These are phyloP conservation scores for Ophiocordyceps polyrhachis-furcata DNA, from an alignment of 2,329 filamentous ascomycete genomes.

Conservation along the genomic window DNA sequence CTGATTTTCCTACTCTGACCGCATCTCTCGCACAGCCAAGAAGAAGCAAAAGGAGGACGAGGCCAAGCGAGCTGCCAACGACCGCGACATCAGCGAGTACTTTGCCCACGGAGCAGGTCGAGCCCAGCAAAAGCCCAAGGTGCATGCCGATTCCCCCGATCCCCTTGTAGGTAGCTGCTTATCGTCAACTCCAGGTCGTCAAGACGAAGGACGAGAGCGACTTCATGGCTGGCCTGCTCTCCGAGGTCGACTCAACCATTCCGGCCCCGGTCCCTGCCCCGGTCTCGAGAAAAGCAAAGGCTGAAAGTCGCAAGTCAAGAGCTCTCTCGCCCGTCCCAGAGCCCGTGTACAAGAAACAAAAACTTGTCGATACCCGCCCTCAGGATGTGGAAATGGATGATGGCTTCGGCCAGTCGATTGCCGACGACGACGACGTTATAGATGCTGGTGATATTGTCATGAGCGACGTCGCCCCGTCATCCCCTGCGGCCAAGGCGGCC, in stretches of 20 bases:
- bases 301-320: constrained; percentile 60
- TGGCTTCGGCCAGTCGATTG: constrained; percentile 32
- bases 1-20: constrained; percentile 1
- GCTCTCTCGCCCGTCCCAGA: constrained; percentile 56
- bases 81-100: constrained; percentile 85
- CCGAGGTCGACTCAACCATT: constrained; percentile 68
- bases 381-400: constrained; percentile 33
- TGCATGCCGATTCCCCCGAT: constrained; percentile 12
- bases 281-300: constrained; percentile 29
- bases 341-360: constrained; percentile 36
- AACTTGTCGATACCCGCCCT: constrained; percentile 29
- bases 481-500: constrained; percentile 62
- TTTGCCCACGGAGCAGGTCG: constrained; percentile 60
- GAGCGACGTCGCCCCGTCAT: constrained; percentile 75
- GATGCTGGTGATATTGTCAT: constrained; percentile 40
- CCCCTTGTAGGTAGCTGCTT: not conserved
- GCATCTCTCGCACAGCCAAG: constrained; percentile 38
- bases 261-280: constrained; percentile 33
- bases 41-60: constrained; percentile 76
- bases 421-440: constrained; percentile 49
- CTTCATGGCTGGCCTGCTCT: constrained; percentile 70
- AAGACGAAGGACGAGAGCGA: constrained; percentile 77
- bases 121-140: constrained; percentile 63
- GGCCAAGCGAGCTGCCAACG: constrained; percentile 68
- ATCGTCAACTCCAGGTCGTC: constrained; percentile 30